These are phyloP conservation scores for Geosmithia morbida DNA, from an alignment of 2,329 filamentous ascomycete species.

Conservation along the genomic window DNA sequence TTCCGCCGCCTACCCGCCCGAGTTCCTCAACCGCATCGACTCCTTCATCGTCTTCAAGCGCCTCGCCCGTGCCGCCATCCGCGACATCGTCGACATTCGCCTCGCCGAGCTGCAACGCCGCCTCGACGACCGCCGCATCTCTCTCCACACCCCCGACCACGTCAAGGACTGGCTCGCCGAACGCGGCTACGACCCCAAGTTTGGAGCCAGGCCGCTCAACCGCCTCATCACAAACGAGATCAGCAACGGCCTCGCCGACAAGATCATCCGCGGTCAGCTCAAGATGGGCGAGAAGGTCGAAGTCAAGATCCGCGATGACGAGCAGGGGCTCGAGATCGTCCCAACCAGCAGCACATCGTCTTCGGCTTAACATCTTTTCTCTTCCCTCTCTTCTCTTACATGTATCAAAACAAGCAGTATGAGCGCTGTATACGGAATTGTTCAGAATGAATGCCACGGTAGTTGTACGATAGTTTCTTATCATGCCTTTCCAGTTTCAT, in stretches of 20 bases:
- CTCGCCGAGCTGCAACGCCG: slow-evolving; percentile 70
- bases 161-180: slow-evolving; percentile 81
- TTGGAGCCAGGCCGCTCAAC: slow-evolving; percentile 82
- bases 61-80: slow-evolving; percentile 60
- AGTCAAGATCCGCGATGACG: slow-evolving; percentile 52
- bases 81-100: slow-evolving; percentile 89
- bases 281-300: slow-evolving; percentile 60
- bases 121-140: slow-evolving; percentile 75
- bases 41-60: slow-evolving; percentile 95
- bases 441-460: neutral
- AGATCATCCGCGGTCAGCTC: slow-evolving; percentile 77
- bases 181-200: slow-evolving; percentile 80
- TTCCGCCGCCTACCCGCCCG: slow-evolving; percentile 59
- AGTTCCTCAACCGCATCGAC: slow-evolving; percentile 93
- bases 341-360: slow-evolving; percentile 3
- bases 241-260: slow-evolving; percentile 75
- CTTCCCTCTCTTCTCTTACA: no score
- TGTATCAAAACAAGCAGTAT: no score
- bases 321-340: slow-evolving; percentile 38
- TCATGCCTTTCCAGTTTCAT: neutral
- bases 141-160: slow-evolving; percentile 51
- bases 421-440: no score
- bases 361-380: no score
- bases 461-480: neutral
- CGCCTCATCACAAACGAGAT: slow-evolving; percentile 83